phyloP scores from a whole-genome alignment of 176 grass and related monocot species.

The Aegilops tauschii region DNA sequence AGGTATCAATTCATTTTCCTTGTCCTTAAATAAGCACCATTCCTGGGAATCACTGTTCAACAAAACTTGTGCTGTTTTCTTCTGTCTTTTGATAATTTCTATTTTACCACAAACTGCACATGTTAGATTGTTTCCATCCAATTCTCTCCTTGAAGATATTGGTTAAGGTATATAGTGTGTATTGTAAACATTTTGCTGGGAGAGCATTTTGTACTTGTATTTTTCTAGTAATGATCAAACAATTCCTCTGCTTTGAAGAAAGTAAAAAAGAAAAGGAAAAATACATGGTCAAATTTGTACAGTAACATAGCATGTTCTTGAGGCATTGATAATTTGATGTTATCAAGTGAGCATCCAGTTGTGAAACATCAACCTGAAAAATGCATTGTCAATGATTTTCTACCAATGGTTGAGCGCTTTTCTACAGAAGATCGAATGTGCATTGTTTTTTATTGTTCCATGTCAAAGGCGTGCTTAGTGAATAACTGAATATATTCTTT shows the following conservation, averaged over 20 bases:
- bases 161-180: not conserved
- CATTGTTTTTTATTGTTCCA: not conserved
- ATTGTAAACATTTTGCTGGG: not conserved
- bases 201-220: not conserved
- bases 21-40: not conserved
- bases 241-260: not conserved
- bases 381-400: conserved; percentile 5
- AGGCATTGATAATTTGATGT: not conserved
- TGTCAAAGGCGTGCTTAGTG: not conserved
- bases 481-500: not conserved
- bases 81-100: not conserved
- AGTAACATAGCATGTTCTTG: not conserved
- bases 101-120: not conserved
- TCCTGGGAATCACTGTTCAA: not conserved
- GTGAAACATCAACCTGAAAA: not conserved
- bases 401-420: not conserved
- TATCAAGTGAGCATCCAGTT: not conserved
- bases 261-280: not conserved
- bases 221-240: not conserved
- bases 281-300: not conserved
- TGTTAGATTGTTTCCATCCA: not conserved
- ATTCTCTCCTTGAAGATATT: not conserved
- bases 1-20: conserved; percentile 45
- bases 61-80: not conserved
- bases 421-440: not conserved